Base-by-base conservation (phyloP, 495 filamentous ascomycete genomes). In the Penicillium flavigenum region DNA sequence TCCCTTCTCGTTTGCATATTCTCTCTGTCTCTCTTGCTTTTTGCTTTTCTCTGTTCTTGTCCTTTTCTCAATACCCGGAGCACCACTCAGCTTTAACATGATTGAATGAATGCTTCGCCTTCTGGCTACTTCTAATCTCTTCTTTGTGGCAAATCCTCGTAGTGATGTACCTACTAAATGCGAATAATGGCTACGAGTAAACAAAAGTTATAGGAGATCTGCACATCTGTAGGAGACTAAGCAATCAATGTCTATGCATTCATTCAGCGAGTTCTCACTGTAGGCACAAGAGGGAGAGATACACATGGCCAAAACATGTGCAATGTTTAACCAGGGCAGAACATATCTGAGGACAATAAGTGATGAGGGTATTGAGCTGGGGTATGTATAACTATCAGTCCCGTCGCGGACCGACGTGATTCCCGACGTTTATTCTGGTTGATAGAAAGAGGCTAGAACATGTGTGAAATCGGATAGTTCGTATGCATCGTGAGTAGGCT, bases 71-170 rank as follows among this genome's bases (percentile, higher is more conserved):
- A 44, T 44, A 26, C 44, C 31, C 41, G 47, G 29, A 48, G 31
- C 51, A 26, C 16, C 14, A 51, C 29, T 46, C 39, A 22, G 12
- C 41, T 54, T 38, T 17, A 31, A 46, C 17, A 16, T 29, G n/a
- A 36, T 46, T n/a, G 27, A 54, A 54, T 45, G 17, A 36, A 34
- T 31, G 51, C 26, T 54, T 54, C 51, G 51, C 24, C 36, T 9
- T 39, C 16, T 17, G 36, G 36, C 36, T 17, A n/a, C n/a, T 39
- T 8, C 2, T 38, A 39, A 39, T 17, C 2, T n/a, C 1, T 17
- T n/a, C 36, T 20, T 20, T 20, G 20, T 20, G 20, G 20, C 20
- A 20, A 20, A 20, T 20, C 20, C 20, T 20, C 20, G 20, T 2
- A 20, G 20, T 20, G 20, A 20, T 20, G 20, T 20, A 20, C 20